A percentile compares a stretch with the other conserved stretches of the same genome.
phyloP scores from a whole-genome alignment of 352 stramenopile genomes.

The Phytophthora litchii region DNA sequence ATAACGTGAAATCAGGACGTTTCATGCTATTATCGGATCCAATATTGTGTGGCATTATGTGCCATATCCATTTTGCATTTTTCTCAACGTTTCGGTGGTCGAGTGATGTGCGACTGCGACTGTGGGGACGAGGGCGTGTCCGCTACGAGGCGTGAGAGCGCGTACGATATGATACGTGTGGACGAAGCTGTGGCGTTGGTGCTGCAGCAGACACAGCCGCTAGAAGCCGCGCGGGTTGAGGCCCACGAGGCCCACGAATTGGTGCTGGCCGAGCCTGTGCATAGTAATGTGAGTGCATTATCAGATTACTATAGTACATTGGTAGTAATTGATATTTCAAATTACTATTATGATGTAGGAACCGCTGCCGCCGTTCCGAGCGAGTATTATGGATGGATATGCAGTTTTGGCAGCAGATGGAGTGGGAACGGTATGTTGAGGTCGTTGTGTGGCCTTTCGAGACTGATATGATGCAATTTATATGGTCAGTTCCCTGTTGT shows the following conservation, averaged over 20 bases:
- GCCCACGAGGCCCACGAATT: conserved; percentile 47
- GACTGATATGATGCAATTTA: conserved; percentile 1
- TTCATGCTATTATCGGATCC: neutral
- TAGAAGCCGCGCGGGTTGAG: conserved; percentile 40
- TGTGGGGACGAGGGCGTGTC: conserved; percentile 48
- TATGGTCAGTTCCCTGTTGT: conserved; percentile 61
- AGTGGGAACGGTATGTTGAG: conserved; percentile 53
- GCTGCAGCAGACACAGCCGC: conserved; percentile 46
- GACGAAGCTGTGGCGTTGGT: conserved; percentile 60
- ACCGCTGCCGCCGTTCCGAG: conserved; percentile 94
- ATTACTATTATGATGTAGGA: conserved; percentile 43
- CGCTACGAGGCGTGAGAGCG: conserved; percentile 60
- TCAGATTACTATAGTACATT: too few species aligned
- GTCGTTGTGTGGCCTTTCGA: too few species aligned
- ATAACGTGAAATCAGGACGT: too few species aligned
- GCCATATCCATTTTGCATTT: neutral
- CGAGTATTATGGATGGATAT: conserved; percentile 99
- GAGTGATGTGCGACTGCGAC: conserved; percentile 49
- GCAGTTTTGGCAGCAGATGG: conserved; percentile 90
- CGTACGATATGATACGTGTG: conserved; percentile 79
- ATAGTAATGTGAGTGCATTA: conserved; percentile 33
- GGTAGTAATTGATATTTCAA: neutral
- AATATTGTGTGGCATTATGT: neutral
- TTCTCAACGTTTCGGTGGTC: conserved; percentile 1
- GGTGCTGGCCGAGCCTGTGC: conserved; percentile 60